phyloP scores from a whole-genome alignment of 257 asterid genomes.

The Catharanthus roseus region DNA sequence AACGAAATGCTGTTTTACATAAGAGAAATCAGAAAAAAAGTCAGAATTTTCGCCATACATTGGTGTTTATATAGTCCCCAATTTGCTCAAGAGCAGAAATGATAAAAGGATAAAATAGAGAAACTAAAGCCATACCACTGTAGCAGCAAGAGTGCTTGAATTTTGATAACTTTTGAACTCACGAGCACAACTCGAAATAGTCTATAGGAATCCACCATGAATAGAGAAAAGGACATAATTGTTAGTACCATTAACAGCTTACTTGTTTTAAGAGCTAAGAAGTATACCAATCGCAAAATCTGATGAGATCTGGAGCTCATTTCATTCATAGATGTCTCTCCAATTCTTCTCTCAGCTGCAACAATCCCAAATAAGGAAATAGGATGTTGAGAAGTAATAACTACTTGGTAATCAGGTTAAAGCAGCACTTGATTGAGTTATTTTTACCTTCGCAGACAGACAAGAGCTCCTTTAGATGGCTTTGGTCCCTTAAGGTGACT shows the following conservation, averaged over 20 bases:
- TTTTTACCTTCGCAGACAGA: conserved; percentile 65
- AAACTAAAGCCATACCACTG: conserved; percentile 60
- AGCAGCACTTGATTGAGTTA: neutral
- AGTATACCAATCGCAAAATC: conserved; percentile 70
- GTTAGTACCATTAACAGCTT: neutral
- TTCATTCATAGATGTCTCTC: conserved; percentile 88
- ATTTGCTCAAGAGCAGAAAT: too few species aligned
- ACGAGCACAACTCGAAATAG: conserved; percentile 69
- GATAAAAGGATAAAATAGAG: too few species aligned
- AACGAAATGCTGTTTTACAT: conserved; percentile 53
- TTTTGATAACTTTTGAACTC: conserved; percentile 35
- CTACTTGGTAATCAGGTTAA: neutral
- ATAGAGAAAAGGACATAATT: conserved; percentile 2
- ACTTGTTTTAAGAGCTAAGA: neutral
- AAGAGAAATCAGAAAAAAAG: neutral
- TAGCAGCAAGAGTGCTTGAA: conserved; percentile 62
- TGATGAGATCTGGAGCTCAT: conserved; percentile 94
- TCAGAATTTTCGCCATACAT: conserved; percentile 9
- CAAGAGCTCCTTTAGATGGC: conserved; percentile 67
- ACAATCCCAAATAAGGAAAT: conserved; percentile 2
- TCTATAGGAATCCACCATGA: conserved; percentile 36
- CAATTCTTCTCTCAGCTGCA: conserved; percentile 84
- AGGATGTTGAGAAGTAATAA: neutral
- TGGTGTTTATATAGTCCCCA: neutral
- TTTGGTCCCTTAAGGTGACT: conserved; percentile 44